phyloP scores from a whole-genome alignment of 768 basidiomycete genomes.

The Porpolomopsis calyptriformis region DNA sequence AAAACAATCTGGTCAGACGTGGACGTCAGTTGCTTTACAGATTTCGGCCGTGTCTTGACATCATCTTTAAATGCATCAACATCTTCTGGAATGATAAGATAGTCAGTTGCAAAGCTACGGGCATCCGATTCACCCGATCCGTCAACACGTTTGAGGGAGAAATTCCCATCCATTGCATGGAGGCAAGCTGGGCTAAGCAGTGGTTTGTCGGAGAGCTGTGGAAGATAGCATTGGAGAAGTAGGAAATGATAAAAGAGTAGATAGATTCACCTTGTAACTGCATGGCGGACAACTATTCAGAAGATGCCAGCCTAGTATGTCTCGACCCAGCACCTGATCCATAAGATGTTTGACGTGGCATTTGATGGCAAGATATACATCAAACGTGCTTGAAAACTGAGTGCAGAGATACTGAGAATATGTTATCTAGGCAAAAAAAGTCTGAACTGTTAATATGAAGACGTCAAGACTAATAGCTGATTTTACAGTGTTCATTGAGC shows the following conservation, averaged over 20 bases:
- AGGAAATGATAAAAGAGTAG: background rate
- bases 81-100: background rate
- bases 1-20: background rate
- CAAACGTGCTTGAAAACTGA: background rate
- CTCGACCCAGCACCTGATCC: background rate
- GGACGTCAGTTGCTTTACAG: background rate
- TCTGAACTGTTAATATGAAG: too few species aligned
- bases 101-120: background rate
- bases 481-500: too few species aligned
- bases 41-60: background rate
- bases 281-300: background rate
- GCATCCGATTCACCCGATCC: background rate
- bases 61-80: conserved; percentile 4
- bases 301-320: background rate
- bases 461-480: too few species aligned
- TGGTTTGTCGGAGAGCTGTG: background rate
- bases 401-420: background rate
- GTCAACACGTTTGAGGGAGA: background rate
- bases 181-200: background rate
- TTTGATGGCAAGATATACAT: background rate
- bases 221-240: background rate
- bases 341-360: background rate
- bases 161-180: conserved; percentile 1
- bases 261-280: background rate
- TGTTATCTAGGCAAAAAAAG: background rate